These are phyloP conservation scores for Hypholoma sublateritium DNA, from an alignment of 768 basidiomycete genomes.

Conservation along the genomic window DNA sequence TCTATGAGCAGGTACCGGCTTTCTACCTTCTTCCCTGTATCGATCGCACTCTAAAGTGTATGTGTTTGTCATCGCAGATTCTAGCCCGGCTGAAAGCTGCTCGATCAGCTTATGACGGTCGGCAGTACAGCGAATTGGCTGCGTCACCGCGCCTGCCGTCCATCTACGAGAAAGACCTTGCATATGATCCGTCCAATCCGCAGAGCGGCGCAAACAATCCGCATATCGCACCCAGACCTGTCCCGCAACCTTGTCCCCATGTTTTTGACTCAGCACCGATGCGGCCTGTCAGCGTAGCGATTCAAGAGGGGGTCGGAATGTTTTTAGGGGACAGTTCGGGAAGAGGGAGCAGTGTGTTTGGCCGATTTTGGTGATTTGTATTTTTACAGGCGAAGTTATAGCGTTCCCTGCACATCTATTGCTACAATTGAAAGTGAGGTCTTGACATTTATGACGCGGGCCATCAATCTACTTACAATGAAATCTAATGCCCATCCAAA, in stretches of 20 bases:
- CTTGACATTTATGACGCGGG: too few relatives aligned
- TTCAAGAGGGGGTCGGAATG: conserved; percentile 71
- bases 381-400: too few relatives aligned
- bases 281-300: conserved; percentile 72
- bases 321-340: conserved; percentile 43
- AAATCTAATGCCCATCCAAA: too few relatives aligned
- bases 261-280: conserved; percentile 76
- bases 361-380: conserved; percentile 54
- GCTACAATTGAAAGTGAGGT: too few relatives aligned
- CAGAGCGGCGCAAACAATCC: conserved; percentile 37
- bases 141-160: conserved; percentile 60
- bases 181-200: conserved; percentile 17
- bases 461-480: too few relatives aligned
- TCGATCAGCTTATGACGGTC: conserved; percentile 50
- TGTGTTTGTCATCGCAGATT: conserved; percentile 35
- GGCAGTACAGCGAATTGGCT: conserved; percentile 47
- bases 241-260: conserved; percentile 79
- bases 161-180: conserved; percentile 73
- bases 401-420: too few relatives aligned
- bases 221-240: conserved; percentile 39
- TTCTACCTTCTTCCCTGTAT: neutral
- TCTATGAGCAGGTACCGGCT: conserved; percentile 63
- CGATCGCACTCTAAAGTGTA: neutral
- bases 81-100: conserved; percentile 59
- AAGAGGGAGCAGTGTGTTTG: conserved; percentile 51